phyloP scores from a whole-genome alignment of 164 flowering plant species.

The Kalanchoe fedtschenkoi region DNA sequence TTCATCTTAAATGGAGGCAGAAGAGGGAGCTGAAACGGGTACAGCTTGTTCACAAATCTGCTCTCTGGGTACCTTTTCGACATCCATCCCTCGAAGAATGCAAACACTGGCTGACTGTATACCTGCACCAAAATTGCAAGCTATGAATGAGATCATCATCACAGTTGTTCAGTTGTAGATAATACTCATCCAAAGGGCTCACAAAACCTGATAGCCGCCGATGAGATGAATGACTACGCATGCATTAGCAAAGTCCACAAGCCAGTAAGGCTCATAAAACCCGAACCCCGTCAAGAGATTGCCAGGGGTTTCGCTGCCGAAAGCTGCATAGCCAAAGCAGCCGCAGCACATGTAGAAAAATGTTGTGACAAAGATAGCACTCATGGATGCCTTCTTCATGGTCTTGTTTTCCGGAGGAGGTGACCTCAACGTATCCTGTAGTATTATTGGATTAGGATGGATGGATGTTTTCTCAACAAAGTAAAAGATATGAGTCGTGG shows the following conservation, averaged over 20 bases:
- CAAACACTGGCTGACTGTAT: constrained; percentile 53
- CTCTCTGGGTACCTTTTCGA: constrained; percentile 25
- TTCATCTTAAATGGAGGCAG: constrained; percentile 24
- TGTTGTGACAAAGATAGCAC: constrained; percentile 25
- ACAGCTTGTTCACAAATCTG: constrained; percentile 21
- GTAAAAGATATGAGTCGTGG: not conserved
- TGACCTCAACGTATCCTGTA: constrained; percentile 27
- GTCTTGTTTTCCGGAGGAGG: constrained; percentile 39
- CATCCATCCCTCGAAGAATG: constrained; percentile 29
- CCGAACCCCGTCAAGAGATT: constrained; percentile 56
- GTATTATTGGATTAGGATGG: not conserved
- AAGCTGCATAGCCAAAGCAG: constrained; percentile 62
- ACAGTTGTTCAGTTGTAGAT: no score
- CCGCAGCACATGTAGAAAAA: constrained; percentile 53
- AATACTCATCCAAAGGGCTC: no score
- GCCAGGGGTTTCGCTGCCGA: constrained; percentile 50
- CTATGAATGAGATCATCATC: no score
- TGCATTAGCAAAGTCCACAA: constrained; percentile 48
- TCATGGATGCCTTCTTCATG: constrained; percentile 45
- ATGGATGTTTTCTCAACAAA: not conserved
- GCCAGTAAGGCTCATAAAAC: constrained; percentile 55
- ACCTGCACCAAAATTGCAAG: constrained; percentile 23
- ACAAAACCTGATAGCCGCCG: constrained; percentile 69
- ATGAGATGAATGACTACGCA: constrained; percentile 47
- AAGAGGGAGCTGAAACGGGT: constrained; percentile 26